Base-by-base conservation (phyloP, 148 eudicot genomes). In the Fallopia convolvulus region DNA sequence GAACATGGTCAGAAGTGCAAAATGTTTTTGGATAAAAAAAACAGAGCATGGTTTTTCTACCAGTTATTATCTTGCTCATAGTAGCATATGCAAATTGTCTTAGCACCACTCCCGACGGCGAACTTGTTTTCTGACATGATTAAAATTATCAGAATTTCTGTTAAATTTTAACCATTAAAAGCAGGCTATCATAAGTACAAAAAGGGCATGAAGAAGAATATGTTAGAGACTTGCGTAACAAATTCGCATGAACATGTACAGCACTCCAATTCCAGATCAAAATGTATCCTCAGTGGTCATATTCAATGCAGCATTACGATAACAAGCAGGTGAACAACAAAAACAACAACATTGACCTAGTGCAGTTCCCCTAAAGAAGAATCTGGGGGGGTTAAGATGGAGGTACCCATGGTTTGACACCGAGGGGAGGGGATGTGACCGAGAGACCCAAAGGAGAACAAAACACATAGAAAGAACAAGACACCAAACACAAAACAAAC, bases 31-130 rank as follows among this genome's bases (percentile, higher is more conserved):
- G 33, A 76, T 42, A 58, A 18, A 14, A n/a, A 30, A 47, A 72
- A 41, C n/a, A 66, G 47, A 49, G 33, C 39, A 63, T 13, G 23
- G 71, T 53, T 58, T 80, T 20, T n/a, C 86, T 86, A 95, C 99
- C 99, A 95, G 85, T 95, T 95, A 82, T 95, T 95, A 77, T 95
- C 99, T 84, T 95, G 99, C 85, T 95, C 99, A 52, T 95, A 95
- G 85, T 95, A 95, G 89, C 99, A 95, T 84, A 95, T 84, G 76
- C 99, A 95, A 81, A 95, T 97, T 79, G 99, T 90, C 85, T 95
- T 95, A 74, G 99, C 99, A 82, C 99, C 99, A 84, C 99, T 95
- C 82, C 99, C 99, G 81, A 95, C 99, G 80, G 99, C 97, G 81
- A 95, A 95, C 88, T 95, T 95, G 85, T 95, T 95, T 80, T 93